Evolutionary conservation across 148 eudicot species (phyloP).

Genomic region (Chenopodium formosanum): DNA sequence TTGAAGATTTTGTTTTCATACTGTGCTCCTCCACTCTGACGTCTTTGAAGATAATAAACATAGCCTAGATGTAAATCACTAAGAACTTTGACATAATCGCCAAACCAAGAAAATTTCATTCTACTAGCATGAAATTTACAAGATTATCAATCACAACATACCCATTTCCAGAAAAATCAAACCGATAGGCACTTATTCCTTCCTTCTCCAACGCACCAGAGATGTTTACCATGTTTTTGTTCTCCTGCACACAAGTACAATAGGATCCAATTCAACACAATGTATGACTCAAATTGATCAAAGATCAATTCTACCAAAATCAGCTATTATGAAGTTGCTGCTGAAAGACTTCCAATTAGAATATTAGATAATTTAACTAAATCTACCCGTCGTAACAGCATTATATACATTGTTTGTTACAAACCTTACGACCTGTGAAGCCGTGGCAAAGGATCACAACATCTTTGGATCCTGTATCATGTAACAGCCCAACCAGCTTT

Average conservation of each 20-base stretch:
- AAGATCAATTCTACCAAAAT: not conserved
- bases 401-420: not conserved
- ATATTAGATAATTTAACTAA: not conserved
- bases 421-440: conserved; percentile 57
- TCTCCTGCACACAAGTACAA: conserved; percentile 45
- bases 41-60: too few species aligned
- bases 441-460: conserved; percentile 78
- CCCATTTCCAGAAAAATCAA: conserved; percentile 95
- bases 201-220: conserved; percentile 59
- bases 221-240: conserved; percentile 41
- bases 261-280: not conserved
- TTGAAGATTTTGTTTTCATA: too few species aligned
- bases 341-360: not conserved
- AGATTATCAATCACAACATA: conserved; percentile 22
- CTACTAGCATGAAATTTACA: not conserved
- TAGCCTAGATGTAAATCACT: not conserved
- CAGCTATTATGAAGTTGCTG: not conserved
- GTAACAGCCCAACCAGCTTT: conserved; percentile 64
- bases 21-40: not conserved
- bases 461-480: conserved; percentile 65
- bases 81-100: not conserved
- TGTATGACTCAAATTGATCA: not conserved
- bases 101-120: not conserved
- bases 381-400: not conserved
- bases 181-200: conserved; percentile 80